A percentile compares a stretch with the other conserved stretches of the same genome.
Conservation (phyloP, 768 basidiomycete genomes). For the Tulasnella sp. region DNA sequence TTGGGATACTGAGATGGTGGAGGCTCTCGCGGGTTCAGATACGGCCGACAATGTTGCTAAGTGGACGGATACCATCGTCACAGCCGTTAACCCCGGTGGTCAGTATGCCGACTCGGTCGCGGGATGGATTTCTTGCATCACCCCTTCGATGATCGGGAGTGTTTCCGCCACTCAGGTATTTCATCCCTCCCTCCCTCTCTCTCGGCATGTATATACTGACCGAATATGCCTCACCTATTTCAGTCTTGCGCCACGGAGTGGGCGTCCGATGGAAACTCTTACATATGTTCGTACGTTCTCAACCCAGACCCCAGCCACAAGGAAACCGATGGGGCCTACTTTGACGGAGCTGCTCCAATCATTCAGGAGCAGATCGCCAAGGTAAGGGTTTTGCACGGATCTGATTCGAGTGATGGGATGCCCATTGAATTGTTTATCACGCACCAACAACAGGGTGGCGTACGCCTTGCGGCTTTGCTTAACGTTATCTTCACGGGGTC, state of each 20-base stretch:
- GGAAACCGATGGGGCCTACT: slow-evolving; percentile 7
- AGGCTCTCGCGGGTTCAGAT: background rate
- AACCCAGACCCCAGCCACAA: background rate
- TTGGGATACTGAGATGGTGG: slow-evolving; percentile 16
- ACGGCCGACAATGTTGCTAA: background rate
- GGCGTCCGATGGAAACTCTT: slow-evolving; percentile 12
- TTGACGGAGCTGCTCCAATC: slow-evolving; percentile 9
- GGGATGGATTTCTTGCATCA: slow-evolving; percentile 12
- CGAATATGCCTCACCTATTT: background rate
- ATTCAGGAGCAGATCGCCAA: slow-evolving; percentile 17
- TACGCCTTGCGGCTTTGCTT: slow-evolving; percentile 1
- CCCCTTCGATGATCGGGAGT: background rate
- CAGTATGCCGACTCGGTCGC: background rate
- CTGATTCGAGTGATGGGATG: too few relatives aligned
- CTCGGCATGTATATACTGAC: background rate
- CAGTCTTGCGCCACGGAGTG: slow-evolving; percentile 15
- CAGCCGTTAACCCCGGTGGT: slow-evolving; percentile 6
- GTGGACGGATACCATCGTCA: slow-evolving; percentile 6
- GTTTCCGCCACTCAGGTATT: background rate
- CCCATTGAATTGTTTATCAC: too few relatives aligned
- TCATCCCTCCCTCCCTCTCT: background rate
- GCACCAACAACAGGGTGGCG: background rate
- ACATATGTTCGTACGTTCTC: slow-evolving; percentile 11
- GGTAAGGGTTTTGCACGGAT: too few relatives aligned
- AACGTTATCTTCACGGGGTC: slow-evolving; percentile 3